Conservation (phyloP, 768 basidiomycete species). For the Suillus cothurnatus region DNA sequence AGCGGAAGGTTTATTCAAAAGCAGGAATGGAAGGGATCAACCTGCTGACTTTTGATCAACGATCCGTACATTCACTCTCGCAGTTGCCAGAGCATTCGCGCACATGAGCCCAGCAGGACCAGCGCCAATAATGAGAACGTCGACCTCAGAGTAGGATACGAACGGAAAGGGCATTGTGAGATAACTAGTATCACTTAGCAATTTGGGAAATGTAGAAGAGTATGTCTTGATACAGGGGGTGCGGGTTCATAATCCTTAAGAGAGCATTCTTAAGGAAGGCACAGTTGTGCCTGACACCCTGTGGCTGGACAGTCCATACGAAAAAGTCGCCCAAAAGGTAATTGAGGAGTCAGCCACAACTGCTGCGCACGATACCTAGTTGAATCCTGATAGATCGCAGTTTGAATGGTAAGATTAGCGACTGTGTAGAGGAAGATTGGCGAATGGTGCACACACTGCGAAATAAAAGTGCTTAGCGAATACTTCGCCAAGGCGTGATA, state of each 20-base stretch:
- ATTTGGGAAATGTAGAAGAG: no score
- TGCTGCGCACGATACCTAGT: neutral
- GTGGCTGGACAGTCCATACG: neutral
- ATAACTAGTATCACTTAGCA: no score
- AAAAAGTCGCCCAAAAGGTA: neutral
- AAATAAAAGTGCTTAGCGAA: neutral
- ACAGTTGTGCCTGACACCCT: neutral
- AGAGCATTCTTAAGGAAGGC: no score
- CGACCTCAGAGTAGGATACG: no score
- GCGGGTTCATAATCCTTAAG: no score
- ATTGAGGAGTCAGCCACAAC: no score
- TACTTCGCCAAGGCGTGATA: neutral
- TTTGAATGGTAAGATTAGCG: no score
- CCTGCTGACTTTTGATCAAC: conserved; percentile 40
- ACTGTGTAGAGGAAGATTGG: no score
- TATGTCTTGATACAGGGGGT: no score
- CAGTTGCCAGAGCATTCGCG: conserved; percentile 42
- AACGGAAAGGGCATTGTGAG: no score
- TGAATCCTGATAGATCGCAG: no score
- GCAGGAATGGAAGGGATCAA: neutral
- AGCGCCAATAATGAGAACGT: conserved; percentile 45
- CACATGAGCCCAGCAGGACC: conserved; percentile 47
- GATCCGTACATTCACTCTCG: conserved; percentile 39
- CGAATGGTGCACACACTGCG: neutral
- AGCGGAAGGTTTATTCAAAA: neutral